Base-by-base conservation (phyloP, 2,329 filamentous ascomycete genomes). In the Ceratocystis albifundus region DNA sequence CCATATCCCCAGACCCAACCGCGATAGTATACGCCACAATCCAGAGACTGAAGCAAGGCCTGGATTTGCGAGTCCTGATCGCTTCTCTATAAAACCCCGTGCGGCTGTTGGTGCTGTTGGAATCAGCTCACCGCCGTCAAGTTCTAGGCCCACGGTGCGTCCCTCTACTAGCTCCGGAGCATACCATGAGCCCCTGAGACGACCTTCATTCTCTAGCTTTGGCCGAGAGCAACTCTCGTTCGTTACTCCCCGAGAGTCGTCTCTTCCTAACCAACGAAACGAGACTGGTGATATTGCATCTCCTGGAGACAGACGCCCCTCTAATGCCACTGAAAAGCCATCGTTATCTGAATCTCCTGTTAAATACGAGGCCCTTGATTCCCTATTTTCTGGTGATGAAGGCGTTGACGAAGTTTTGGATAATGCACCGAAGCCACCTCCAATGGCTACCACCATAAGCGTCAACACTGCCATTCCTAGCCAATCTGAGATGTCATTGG, bases 11-110 rank as follows among this genome's bases (percentile, higher is more conserved):
- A 45, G 46, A 17, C 63, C 66, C 2, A 61, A 68, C 28, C 48
- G 64, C 22, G 67, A 66, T 41, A 68, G 67, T 64, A 32, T 68
- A 28, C 59, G 67, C 44, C 64, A 66, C 61, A 53, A 50, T 10
- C 44, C 53, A 4, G 67, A 63, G 4, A 25, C 48, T 10, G 61
- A 66, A 20, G 57, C 64, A 30, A 25, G 66, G 4, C 46, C 28
- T 20, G n/a, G 22, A 3, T 65, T 64, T 64, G n/a, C 46, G 17
- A 62, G 46, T 3, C 41, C 61, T 20, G 57, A 63, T 28, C 32
- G 59, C 36, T 59, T 61, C 30, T 66, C 62, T 36, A 71, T 70
- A 46, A 69, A 68, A 41, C 66, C 66, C 4, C 63, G 57, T 10
- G 64, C 63, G 57, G 63, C 66, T 4, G 45, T 68, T 44, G 66